Base-by-base conservation (phyloP, 441 rosid species). In the Gossypium davidsonii region DNA sequence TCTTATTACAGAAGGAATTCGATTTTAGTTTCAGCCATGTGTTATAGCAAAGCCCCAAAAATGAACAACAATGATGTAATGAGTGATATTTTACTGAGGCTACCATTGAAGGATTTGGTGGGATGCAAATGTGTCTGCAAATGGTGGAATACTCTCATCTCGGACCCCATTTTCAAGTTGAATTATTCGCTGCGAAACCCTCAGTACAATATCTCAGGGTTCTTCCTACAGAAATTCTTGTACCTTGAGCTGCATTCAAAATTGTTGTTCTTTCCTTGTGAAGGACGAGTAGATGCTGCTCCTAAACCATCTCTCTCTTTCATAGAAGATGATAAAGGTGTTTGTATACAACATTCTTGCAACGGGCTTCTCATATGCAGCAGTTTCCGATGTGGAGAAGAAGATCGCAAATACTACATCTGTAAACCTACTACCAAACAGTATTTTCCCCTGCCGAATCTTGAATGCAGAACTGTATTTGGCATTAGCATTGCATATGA, bases 351-450 rank as follows among this genome's bases (percentile, higher is more conserved):
- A 7, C 73, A 76, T 44, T 73, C 79, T 3, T 70, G 82, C 58
- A 70, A 66, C 20, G 84, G 74, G 6, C 60, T 78, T 23, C 74
- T 78, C 14, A 48, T 81, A 11, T 70, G 80, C 64, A 70, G 76
- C 79, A 76, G 73, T 63, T 73, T 70, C 55, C 73, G 72, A 7
- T 70, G 79, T 48, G 39, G 2, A 1, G 66, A 76, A 51, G 72
- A 52, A 5, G 78, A 70, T 20, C 66, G 77, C 42, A 39, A 55
- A 17, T 62, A 71, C 72, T 76, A 79, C 71, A 67, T 73, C 34
- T 79, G 78, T 21, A 76, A 60, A 12, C 82, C 80, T 7, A 53
- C 80, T 46, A 76, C 82, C 55, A 65, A 71, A 72, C 82, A 78
- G 44, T 78, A 39, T 53, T 25, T 51, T 26, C 37, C 37, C 0